These are phyloP conservation scores for Leccinum glutinopallens DNA, from an alignment of 1,284 basidiomycete genomes.

Conservation along the genomic window DNA sequence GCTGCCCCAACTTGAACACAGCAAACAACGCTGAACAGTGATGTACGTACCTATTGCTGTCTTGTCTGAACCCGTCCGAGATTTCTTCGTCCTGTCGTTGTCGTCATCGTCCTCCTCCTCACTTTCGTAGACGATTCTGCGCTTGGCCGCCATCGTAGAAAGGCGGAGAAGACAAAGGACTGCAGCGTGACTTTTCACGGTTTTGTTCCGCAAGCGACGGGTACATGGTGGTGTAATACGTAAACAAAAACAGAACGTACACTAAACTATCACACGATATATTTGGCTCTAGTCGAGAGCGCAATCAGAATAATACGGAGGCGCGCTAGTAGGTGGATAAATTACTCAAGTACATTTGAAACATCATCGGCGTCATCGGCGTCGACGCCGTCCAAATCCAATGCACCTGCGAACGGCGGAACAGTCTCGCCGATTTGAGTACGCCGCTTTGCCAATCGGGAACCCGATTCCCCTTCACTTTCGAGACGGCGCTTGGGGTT, in stretches of 20 bases:
- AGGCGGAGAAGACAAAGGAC: background rate
- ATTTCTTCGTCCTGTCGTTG: background rate
- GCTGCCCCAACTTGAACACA: background rate
- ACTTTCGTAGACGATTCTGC: conserved; percentile 2
- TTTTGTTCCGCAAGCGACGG: background rate
- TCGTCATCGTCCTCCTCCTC: background rate
- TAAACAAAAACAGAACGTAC: background rate
- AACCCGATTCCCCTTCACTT: background rate
- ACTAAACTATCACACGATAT: background rate
- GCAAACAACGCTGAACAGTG: background rate
- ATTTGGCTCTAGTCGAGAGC: background rate
- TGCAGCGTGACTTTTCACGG: background rate
- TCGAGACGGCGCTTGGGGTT: background rate
- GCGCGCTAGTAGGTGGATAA: background rate
- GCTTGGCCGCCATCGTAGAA: background rate
- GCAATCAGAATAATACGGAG: no score
- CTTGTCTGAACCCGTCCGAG: background rate
- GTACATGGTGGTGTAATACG: background rate
- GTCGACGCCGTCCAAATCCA: background rate
- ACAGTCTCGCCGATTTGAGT: background rate
- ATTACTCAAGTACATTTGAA: background rate
- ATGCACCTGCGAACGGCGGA: background rate
- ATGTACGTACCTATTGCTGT: background rate
- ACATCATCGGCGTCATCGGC: background rate
- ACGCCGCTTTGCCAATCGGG: background rate